phyloP scores from a whole-genome alignment of 2,329 filamentous ascomycete genomes.

The Metarhizium rileyi region DNA sequence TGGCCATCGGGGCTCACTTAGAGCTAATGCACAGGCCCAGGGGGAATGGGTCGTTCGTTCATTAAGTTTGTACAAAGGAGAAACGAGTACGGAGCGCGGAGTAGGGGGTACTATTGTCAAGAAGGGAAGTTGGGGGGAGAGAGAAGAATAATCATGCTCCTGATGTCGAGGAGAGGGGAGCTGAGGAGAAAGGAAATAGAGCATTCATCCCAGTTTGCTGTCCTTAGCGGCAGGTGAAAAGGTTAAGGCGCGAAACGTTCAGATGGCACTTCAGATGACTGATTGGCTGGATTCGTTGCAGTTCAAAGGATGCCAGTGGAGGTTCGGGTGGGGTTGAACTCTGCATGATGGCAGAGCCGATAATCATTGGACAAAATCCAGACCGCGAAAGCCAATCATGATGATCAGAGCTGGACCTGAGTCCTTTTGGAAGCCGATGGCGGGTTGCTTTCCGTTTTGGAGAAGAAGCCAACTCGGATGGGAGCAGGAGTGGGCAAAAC shows the following conservation, averaged over 20 bases:
- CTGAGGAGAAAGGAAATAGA: too few relatives aligned
- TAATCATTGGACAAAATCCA: slow-evolving; percentile 12
- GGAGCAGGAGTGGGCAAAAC: slow-evolving; percentile 3
- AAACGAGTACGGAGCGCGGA: too few relatives aligned
- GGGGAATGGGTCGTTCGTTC: not conserved
- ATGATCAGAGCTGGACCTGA: not conserved
- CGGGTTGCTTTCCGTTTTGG: not conserved
- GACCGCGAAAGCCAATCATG: slow-evolving; percentile 8
- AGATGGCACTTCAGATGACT: slow-evolving; percentile 16
- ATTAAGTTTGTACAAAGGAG: not conserved
- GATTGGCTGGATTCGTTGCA: slow-evolving; percentile 18
- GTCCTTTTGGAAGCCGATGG: too few relatives aligned
- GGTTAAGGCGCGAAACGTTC: not conserved
- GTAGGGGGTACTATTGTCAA: not conserved
- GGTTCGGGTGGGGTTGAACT: slow-evolving; percentile 13
- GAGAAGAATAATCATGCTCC: not conserved
- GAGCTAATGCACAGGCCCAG: slow-evolving; percentile 1
- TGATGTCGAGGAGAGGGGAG: slow-evolving; percentile 5
- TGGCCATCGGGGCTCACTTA: slow-evolving; percentile 8
- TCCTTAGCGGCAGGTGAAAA: slow-evolving; percentile 5
- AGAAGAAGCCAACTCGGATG: not conserved
- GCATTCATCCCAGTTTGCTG: slow-evolving; percentile 5
- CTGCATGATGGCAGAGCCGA: not conserved
- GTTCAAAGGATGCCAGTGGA: slow-evolving; percentile 11
- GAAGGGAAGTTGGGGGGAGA: not conserved